Percentiles rank a stretch among this genome's conserved stretches.
Conservation (phyloP, 2,329 filamentous ascomycete species). For the Colletotrichum nymphaeae region DNA sequence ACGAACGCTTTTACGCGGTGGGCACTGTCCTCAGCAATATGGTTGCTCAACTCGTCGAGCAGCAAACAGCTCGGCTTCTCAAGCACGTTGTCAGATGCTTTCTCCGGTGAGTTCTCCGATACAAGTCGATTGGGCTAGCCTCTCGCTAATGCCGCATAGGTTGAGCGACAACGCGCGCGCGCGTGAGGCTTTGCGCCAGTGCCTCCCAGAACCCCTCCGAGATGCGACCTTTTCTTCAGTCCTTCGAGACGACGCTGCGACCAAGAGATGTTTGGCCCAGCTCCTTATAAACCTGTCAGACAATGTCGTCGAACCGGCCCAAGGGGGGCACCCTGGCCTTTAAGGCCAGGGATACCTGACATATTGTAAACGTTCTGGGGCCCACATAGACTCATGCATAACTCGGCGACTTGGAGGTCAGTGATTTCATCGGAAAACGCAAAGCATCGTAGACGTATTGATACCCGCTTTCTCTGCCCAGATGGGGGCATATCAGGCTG, state of each 20-base stretch:
- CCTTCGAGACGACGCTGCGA: constrained; percentile 94
- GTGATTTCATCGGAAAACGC: constrained; percentile 33
- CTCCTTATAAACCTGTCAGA: constrained; percentile 96
- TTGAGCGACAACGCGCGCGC: constrained; percentile 96
- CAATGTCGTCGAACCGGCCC: constrained; percentile 71
- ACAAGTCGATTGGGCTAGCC: background rate
- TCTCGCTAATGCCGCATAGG: constrained; percentile 56
- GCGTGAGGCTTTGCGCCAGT: constrained; percentile 93
- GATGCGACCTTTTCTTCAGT: constrained; percentile 98
- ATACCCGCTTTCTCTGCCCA: constrained; percentile 30
- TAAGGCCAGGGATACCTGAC: constrained; percentile 29
- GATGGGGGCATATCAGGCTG: constrained; percentile 19
- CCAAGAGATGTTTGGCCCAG: constrained; percentile 97
- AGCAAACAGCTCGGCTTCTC: constrained; percentile 92
- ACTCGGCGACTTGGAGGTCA: constrained; percentile 31
- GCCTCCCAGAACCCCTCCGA: constrained; percentile 96
- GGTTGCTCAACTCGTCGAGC: constrained; percentile 97
- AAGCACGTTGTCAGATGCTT: constrained; percentile 99
- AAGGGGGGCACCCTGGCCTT: constrained; percentile 41
- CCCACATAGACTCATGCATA: constrained; percentile 33
- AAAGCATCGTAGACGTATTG: constrained; percentile 29
- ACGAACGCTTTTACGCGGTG: constrained; percentile 97
- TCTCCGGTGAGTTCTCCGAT: constrained; percentile 75
- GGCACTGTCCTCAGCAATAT: constrained; percentile 98
- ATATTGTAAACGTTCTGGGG: constrained; percentile 15